Percentiles rank a stretch among this genome's conserved stretches.
These are phyloP conservation scores for Borealophlyctis nickersoniae DNA, from an alignment of 192 early-diverging fungal genomes.

Conservation along the genomic window DNA sequence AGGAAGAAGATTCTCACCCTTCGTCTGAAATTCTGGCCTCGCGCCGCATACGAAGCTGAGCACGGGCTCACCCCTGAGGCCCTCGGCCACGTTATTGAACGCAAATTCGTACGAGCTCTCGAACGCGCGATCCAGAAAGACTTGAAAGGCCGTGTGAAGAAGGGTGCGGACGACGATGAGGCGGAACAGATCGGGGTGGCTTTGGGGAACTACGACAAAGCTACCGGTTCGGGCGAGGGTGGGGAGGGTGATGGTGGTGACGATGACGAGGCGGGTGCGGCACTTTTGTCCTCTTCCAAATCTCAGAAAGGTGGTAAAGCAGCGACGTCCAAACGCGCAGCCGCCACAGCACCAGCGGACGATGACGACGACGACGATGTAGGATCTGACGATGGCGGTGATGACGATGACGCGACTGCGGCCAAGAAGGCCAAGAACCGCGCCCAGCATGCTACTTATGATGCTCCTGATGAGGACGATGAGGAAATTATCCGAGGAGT, in stretches of 20 bases:
- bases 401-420: slow-evolving; percentile 71
- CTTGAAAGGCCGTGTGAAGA: slow-evolving; percentile 55
- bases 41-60: slow-evolving; percentile 71
- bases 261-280: slow-evolving; percentile 36
- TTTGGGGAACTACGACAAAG: slow-evolving; percentile 34
- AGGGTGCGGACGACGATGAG: slow-evolving; percentile 33
- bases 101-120: slow-evolving; percentile 68
- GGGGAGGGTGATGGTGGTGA: slow-evolving; percentile 23
- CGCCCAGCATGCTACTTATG: slow-evolving; percentile 70
- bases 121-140: slow-evolving; percentile 75
- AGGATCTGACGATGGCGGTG: slow-evolving; percentile 57
- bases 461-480: slow-evolving; percentile 86
- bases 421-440: slow-evolving; percentile 58
- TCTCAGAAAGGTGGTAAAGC: slow-evolving; percentile 8
- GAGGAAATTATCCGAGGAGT: slow-evolving; percentile 37
- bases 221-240: slow-evolving; percentile 14
- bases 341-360: slow-evolving; percentile 36
- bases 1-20: slow-evolving; percentile 79
- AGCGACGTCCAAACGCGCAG: too few relatives aligned
- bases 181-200: slow-evolving; percentile 27
- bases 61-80: slow-evolving; percentile 66
- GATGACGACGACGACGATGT: slow-evolving; percentile 62
- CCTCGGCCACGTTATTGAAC: slow-evolving; percentile 73
- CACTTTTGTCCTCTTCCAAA: slow-evolving; percentile 17
- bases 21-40: slow-evolving; percentile 80